phyloP scores from a whole-genome alignment of 768 basidiomycete species.

The Coprinellus micaceus region DNA sequence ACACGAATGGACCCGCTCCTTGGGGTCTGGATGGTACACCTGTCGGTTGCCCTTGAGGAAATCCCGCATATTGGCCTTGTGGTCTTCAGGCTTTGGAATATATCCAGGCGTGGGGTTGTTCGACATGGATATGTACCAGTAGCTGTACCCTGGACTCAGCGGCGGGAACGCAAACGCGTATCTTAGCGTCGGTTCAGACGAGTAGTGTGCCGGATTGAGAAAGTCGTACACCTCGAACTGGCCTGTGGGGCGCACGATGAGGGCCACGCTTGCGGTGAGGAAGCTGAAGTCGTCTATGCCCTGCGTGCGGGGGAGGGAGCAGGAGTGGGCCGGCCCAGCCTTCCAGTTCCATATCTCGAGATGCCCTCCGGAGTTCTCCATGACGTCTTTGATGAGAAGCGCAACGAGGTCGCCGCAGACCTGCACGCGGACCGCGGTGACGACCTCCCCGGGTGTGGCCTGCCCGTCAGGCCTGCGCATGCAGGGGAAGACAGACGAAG shows the following conservation, averaged over 20 bases:
- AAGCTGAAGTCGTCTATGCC: slow-evolving; percentile 56
- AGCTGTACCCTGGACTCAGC: slow-evolving; percentile 41
- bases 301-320: slow-evolving; percentile 34
- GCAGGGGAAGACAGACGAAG: slow-evolving; percentile 36
- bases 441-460: slow-evolving; percentile 27
- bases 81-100: slow-evolving; percentile 23
- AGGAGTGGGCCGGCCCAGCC: slow-evolving; percentile 37
- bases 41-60: slow-evolving; percentile 21
- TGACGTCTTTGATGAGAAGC: slow-evolving; percentile 45
- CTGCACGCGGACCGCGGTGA: slow-evolving; percentile 43
- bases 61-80: slow-evolving; percentile 1
- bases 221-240: slow-evolving; percentile 50
- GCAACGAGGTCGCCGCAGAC: slow-evolving; percentile 45
- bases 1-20: slow-evolving; percentile 50
- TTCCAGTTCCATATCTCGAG: slow-evolving; percentile 54
- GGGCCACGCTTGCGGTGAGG: slow-evolving; percentile 40
- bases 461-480: slow-evolving; percentile 28
- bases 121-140: slow-evolving; percentile 54
- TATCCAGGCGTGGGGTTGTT: slow-evolving; percentile 47
- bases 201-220: slow-evolving; percentile 28
- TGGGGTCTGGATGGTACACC: slow-evolving; percentile 42
- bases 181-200: slow-evolving; percentile 29
- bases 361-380: slow-evolving; percentile 38
- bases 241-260: slow-evolving; percentile 45
- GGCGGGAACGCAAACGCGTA: slow-evolving; percentile 41